Evolutionary conservation across 148 eudicot species (phyloP).

Genomic region (Amaranthus hypochondriacus): DNA sequence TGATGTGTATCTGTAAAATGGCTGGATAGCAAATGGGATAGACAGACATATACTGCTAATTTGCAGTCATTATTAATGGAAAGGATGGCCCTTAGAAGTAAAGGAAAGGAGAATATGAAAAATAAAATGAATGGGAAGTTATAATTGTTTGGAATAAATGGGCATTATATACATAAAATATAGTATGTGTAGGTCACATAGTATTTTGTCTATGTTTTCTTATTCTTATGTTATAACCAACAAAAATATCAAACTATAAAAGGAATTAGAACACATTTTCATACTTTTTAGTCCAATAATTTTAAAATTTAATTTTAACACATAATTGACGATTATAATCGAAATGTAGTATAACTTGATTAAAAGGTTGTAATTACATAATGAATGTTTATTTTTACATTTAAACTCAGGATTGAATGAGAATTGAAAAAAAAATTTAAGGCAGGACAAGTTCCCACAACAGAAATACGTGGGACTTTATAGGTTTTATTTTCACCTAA

Average conservation of each 20-base stretch:
- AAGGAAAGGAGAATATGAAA: background rate
- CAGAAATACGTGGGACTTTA: too few species aligned
- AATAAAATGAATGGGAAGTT: background rate
- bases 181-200: background rate
- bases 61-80: background rate
- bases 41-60: background rate
- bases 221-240: background rate
- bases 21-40: constrained; percentile 12
- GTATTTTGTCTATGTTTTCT: background rate
- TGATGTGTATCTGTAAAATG: background rate
- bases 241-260: background rate
- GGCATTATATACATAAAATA: background rate
- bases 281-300: too few species aligned
- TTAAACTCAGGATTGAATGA: too few species aligned
- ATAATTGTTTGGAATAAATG: background rate
- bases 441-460: too few species aligned
- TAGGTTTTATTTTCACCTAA: too few species aligned
- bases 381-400: too few species aligned
- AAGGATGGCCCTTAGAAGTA: background rate
- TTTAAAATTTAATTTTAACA: background rate
- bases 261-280: background rate
- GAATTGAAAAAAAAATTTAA: too few species aligned
- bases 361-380: too few species aligned
- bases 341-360: background rate
- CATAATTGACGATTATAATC: background rate